Conservation (phyloP, 768 basidiomycete genomes). For the Serendipita sp. region DNA sequence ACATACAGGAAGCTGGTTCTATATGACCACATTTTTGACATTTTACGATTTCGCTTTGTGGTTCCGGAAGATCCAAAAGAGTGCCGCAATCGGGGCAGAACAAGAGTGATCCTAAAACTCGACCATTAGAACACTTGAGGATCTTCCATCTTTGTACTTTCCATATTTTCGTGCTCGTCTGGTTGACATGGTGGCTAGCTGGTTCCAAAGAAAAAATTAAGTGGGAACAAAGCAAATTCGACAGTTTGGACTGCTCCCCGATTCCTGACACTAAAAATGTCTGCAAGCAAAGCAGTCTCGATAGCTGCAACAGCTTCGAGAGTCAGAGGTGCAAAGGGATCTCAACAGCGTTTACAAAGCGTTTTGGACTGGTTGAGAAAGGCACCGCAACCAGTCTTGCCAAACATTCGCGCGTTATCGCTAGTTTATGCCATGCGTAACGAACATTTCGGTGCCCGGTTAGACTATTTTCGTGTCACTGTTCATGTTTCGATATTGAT, state of each 20-base stretch:
- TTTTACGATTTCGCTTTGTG: slow-evolving; percentile 51
- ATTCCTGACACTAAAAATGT: background rate
- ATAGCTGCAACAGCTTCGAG: background rate
- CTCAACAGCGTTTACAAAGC: background rate
- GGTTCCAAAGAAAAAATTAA: background rate
- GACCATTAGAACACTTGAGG: background rate
- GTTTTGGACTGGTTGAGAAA: background rate
- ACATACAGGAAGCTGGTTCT: slow-evolving; percentile 81
- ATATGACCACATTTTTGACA: slow-evolving; percentile 83
- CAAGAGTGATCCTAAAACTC: slow-evolving; percentile 58
- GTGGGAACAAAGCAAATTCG: background rate
- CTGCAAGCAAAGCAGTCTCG: background rate
- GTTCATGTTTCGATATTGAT: background rate
- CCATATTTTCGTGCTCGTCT: background rate
- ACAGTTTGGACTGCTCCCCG: background rate
- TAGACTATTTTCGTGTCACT: background rate
- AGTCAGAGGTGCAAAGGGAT: background rate
- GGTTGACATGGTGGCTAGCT: background rate
- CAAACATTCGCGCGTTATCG: background rate
- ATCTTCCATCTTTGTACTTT: background rate
- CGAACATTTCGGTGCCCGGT: slow-evolving; percentile 1
- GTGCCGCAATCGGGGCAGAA: slow-evolving; percentile 94
- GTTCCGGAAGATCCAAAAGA: slow-evolving; percentile 64
- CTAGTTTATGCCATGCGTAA: background rate
- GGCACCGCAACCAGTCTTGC: background rate